Percentiles rank a stretch among this genome's conserved stretches.
Conservation (phyloP, 495 filamentous ascomycete genomes). For the Annulohypoxylon maeteangense region DNA sequence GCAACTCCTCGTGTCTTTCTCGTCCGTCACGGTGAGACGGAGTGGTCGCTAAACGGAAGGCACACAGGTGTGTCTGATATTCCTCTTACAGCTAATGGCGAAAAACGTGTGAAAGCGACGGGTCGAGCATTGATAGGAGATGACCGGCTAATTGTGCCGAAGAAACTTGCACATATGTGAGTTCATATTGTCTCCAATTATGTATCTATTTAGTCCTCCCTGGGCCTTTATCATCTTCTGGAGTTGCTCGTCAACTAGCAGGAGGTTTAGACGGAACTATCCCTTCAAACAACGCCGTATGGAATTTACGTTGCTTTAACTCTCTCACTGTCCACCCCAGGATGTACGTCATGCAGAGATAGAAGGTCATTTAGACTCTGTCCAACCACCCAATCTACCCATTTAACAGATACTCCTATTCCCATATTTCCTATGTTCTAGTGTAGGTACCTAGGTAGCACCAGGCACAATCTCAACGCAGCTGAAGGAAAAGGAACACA, state of each 20-base stretch:
- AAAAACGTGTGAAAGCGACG: constrained; percentile 83
- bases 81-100: constrained; percentile 84
- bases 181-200: constrained; percentile 28
- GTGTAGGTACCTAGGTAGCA: background rate
- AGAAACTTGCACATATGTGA: constrained; percentile 78
- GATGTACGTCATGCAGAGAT: background rate
- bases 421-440: background rate
- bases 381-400: background rate
- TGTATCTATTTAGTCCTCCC: background rate
- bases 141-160: constrained; percentile 86
- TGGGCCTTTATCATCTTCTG: background rate
- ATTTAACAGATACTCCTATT: background rate
- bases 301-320: background rate
- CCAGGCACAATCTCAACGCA: background rate
- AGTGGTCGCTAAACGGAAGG: constrained; percentile 93
- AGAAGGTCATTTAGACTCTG: background rate
- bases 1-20: constrained; percentile 86
- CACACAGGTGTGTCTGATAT: constrained; percentile 92
- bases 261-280: background rate
- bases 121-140: constrained; percentile 84
- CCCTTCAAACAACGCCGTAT: background rate
- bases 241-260: background rate
- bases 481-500: background rate
- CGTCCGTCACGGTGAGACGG: constrained; percentile 91
- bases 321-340: background rate